Evolutionary conservation across 371 early-diverging fungal species (phyloP).

Genomic region (Rhizopus arrhizus): DNA sequence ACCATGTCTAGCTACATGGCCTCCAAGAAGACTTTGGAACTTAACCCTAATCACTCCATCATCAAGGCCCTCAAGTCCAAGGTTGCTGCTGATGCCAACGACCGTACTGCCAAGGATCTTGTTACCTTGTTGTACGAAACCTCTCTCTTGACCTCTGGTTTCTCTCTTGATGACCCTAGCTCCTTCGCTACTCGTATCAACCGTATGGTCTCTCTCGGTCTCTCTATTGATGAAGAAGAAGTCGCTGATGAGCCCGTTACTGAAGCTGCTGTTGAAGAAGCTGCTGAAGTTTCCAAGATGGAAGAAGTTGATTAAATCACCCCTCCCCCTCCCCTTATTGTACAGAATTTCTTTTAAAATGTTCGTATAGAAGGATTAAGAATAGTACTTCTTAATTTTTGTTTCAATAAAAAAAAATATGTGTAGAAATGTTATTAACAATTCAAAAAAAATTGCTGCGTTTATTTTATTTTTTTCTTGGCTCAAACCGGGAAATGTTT

Average conservation of each 20-base stretch:
- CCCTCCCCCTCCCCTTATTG: not conserved
- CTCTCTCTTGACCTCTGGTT: constrained; percentile 94
- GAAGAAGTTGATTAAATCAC: constrained; percentile 92
- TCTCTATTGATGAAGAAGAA: constrained; percentile 86
- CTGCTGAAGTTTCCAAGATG: constrained; percentile 88
- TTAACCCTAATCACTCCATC: constrained; percentile 95
- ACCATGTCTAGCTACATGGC: constrained; percentile 97
- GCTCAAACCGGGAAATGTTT: too few species aligned
- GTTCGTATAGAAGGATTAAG: constrained; percentile 4
- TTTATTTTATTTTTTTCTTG: too few species aligned
- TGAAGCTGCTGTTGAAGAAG: constrained; percentile 63
- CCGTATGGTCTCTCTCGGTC: constrained; percentile 98
- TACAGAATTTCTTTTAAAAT: constrained; percentile 6
- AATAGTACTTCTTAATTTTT: not conserved
- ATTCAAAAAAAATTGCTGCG: too few species aligned
- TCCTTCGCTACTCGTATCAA: constrained; percentile 94
- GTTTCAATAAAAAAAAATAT: not conserved
- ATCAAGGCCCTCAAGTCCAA: constrained; percentile 89
- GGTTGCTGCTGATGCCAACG: constrained; percentile 89
- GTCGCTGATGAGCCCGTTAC: constrained; percentile 51
- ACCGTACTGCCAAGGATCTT: constrained; percentile 96
- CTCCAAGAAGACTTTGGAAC: constrained; percentile 97
- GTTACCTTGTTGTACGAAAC: constrained; percentile 94
- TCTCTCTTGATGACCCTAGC: constrained; percentile 94
- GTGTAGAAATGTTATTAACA: too few species aligned